Base-by-base conservation (phyloP, 805 yeast species). In the Metschnikowia amazonensis region DNA sequence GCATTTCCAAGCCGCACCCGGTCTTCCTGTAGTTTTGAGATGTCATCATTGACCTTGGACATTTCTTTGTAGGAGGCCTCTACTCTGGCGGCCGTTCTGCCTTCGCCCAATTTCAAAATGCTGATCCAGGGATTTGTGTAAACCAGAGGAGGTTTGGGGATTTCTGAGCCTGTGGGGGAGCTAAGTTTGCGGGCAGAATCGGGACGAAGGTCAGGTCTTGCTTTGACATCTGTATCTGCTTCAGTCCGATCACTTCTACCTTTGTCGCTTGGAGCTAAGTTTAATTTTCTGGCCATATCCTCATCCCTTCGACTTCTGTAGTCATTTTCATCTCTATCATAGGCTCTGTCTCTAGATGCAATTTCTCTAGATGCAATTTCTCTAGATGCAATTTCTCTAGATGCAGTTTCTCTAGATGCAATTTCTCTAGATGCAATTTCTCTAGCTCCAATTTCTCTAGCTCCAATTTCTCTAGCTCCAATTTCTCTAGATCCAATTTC, bases 101-200 rank as follows among this genome's bases (percentile, higher is more conserved):
- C 61, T 43, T 64, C 65, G n/a, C 54, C 50, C 25, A 69, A 56
- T 13, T 52, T 54, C 29, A 69, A 50, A 2, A 64, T 57, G 9
- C 60, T 50, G 20, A 67, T 60, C 74, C 74, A 69, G 1, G 72
- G 72, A 36, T 61, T 46, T 27, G 46, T 42, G 47, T 18, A 41
- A 2, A 21, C 36, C 25, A 39, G 8, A 21, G 25, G 11, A 20
- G 29, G 29, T 9, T 35, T 34, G 10, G 25, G 5, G n/a, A 14
- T 35, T n/a, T 35, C 38, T 9, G 36, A n/a, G 17, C 36, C 36
- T 35, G 38, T 11, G 29, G 38, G 38, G 17, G 38, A 16, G 21
- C 38, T 14, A 20, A 23, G 29, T 24, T 35, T 35, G 9, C 38
- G 11, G 13, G 18, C 29, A 18, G 38, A 35, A 10, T 35, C 38